phyloP scores from a whole-genome alignment of 2,329 filamentous ascomycete species.

The Fusarium anthophilum region DNA sequence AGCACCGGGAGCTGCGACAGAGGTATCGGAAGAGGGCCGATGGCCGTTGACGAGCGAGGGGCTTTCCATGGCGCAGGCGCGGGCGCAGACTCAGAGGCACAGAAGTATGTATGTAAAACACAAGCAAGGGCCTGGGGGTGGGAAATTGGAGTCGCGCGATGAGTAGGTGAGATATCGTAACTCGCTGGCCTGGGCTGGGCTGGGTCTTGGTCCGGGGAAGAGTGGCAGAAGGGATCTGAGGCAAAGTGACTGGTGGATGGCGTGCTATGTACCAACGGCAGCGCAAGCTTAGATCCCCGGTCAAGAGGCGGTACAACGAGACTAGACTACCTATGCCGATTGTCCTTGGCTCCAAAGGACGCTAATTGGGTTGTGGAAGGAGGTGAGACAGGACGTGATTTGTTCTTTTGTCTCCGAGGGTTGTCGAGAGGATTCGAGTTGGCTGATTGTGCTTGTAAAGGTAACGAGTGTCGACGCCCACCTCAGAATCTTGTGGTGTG shows the following conservation, averaged over 20 bases:
- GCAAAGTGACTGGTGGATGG: constrained; percentile 43
- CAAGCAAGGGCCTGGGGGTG: constrained; percentile 26
- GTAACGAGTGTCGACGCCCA: constrained; percentile 1
- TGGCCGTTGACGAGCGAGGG: constrained; percentile 41
- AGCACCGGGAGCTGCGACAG: constrained; percentile 7
- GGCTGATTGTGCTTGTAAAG: not conserved
- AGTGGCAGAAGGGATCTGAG: constrained; percentile 38
- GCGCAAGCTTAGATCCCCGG: constrained; percentile 29
- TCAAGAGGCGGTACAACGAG: constrained; percentile 28
- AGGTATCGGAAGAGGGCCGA: constrained; percentile 34
- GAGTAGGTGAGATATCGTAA: constrained; percentile 44
- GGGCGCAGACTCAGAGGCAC: not conserved
- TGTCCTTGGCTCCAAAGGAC: constrained; percentile 10
- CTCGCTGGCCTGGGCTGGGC: constrained; percentile 4
- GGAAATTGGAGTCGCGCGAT: constrained; percentile 42
- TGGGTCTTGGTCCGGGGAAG: constrained; percentile 31
- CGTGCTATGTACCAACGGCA: constrained; percentile 37
- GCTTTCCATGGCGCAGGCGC: constrained; percentile 40
- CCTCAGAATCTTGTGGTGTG: constrained; percentile 7
- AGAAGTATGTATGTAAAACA: constrained; percentile 14
- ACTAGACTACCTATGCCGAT: not conserved
- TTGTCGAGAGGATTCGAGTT: not conserved
- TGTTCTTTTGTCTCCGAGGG: constrained; percentile 19
- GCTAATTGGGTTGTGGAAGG: constrained; percentile 28
- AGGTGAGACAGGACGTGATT: constrained; percentile 20